A percentile compares a stretch with the other conserved stretches of the same genome.
Evolutionary conservation across 345 rosid species (phyloP).

Genomic region (Hevea brasiliensis): DNA sequence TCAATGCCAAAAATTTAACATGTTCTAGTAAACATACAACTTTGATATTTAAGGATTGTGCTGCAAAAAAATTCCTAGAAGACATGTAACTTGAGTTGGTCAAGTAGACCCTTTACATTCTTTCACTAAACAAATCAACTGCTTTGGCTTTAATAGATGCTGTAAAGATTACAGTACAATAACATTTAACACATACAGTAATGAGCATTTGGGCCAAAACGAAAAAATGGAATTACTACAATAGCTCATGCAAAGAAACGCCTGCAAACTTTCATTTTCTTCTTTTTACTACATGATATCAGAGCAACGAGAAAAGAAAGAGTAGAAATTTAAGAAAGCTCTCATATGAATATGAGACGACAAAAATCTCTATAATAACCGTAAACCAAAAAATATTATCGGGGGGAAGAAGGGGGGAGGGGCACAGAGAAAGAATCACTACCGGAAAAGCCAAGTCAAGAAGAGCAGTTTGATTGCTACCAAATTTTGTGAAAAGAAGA

Average conservation of each 20-base stretch:
- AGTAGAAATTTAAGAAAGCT: not conserved
- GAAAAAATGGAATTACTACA: not conserved
- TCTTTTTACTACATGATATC: not conserved
- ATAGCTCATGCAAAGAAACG: not conserved
- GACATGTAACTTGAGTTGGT: not conserved
- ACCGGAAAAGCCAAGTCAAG: conserved; percentile 92
- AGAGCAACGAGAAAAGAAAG: not conserved
- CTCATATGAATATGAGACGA: not conserved
- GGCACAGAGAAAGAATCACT: conserved; percentile 23
- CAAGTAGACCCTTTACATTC: no score
- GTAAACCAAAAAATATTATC: conserved; percentile 1
- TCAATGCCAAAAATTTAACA: not conserved
- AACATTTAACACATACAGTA: not conserved
- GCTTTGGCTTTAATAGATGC: not conserved
- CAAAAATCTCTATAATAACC: not conserved
- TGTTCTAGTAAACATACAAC: not conserved
- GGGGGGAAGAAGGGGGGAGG: no score
- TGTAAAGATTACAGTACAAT: not conserved
- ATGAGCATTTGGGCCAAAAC: not conserved
- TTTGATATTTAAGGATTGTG: not conserved
- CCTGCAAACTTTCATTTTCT: not conserved
- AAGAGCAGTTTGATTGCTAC: conserved; percentile 80
- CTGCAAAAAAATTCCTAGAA: not conserved
- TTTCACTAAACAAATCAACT: not conserved
- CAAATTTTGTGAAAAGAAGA: conserved; percentile 78